A percentile compares a stretch with the other conserved stretches of the same genome.
These are phyloP conservation scores for Zanthoxylum bungeanum DNA, from an alignment of 345 rosid genomes.

Conservation along the genomic window DNA sequence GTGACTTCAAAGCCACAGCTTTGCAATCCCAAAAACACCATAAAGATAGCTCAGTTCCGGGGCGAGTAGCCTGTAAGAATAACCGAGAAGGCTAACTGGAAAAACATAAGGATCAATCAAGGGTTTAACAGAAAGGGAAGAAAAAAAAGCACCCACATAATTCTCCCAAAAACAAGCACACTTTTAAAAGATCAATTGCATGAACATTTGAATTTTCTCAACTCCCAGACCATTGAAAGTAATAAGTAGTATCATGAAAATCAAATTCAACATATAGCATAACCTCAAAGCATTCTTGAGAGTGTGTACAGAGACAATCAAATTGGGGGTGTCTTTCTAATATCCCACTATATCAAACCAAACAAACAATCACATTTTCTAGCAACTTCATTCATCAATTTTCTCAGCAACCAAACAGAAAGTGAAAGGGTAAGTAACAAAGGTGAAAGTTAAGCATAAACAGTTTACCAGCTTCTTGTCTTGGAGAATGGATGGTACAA, in stretches of 20 bases:
- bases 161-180: not conserved
- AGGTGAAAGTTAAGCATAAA: not conserved
- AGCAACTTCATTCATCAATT: not conserved
- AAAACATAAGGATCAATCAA: no score
- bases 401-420: slow-evolving; percentile 21
- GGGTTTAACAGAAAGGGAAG: no score
- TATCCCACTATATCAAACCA: no score
- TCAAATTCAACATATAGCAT: no score
- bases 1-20: not conserved
- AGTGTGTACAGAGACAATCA: not conserved
- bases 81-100: no score
- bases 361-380: not conserved
- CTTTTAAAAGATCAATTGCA: not conserved
- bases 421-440: not conserved
- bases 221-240: not conserved
- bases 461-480: slow-evolving; percentile 32
- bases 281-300: no score
- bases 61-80: no score
- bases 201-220: not conserved
- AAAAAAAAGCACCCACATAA: no score
- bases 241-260: not conserved
- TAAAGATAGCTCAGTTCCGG: not conserved
- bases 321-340: no score
- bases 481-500: slow-evolving; percentile 36
- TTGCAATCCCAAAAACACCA: not conserved